Evolutionary conservation across 2,329 filamentous ascomycete species (phyloP), one percentile per base, ranked within the genome.

Genomic region (Periglandula ipomoeae): DNA sequence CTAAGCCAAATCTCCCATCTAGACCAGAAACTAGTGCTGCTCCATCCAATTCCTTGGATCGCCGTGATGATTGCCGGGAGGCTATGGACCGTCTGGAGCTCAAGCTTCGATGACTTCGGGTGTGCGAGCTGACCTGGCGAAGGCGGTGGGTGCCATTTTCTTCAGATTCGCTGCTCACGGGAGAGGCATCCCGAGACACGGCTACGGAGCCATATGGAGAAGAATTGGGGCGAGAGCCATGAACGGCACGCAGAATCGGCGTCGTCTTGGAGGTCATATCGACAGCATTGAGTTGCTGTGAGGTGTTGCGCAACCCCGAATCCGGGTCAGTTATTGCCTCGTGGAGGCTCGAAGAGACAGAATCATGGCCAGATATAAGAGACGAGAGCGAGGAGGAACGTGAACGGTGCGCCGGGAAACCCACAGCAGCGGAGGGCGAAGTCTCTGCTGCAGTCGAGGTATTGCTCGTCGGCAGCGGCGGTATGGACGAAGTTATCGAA

Each of bases 1-100:
- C 65, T n/a, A 76, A 59, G 24, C 74, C 70, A 57, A 76, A 75
- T 35, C 78, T 72, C 42, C 75, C 72, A 37, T 78, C 76, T 6
- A 78, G 64, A 26, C 78, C 74, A 19, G 73, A 71, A 35, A 72
- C 68, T n/a, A 79, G 65, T 27, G 73, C 68, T 15, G 74, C 70
- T 30, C 70, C 70, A 24, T 75, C 74, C 19, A 79, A 63, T 51
- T 77, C 75, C 38, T 75, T 71, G 4, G 76, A 76, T 22, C 64
- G 50, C 37, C 65, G 58, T 7, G 61, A 65, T 11, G 65, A 64
- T 42, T 61, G 61, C 38, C 58, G 59, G 8, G 63, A 64, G 15
- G 57, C 46, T 17, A 51, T 51, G 26, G 65, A 68, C 19, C 60
- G 65, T 34, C 57, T 58, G 17, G 65, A 65, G 37, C 53, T 58